These are phyloP conservation scores for Raphidocelis subcapitata DNA, from an alignment of 139 green algal species.

Conservation along the genomic window DNA sequence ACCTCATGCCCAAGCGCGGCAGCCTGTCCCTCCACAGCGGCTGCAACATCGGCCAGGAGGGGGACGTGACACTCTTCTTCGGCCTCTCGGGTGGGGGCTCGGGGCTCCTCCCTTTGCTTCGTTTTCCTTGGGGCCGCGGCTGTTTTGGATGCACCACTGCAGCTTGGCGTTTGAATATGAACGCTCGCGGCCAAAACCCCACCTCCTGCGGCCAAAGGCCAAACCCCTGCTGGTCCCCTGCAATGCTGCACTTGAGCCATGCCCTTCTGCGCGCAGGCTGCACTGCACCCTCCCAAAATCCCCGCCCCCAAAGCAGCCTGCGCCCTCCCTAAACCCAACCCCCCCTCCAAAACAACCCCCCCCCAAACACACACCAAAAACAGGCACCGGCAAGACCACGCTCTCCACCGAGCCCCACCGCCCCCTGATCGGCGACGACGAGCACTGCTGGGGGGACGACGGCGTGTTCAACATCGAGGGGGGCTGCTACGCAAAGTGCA, in stretches of 20 bases:
- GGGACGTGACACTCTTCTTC: constrained; percentile 85
- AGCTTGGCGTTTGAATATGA: too few species aligned
- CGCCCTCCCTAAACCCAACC: too few species aligned
- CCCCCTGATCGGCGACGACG: constrained; percentile 91
- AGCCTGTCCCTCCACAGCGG: constrained; percentile 90
- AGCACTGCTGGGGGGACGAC: constrained; percentile 89
- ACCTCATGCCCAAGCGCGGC: constrained; percentile 83
- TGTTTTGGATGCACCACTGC: too few species aligned
- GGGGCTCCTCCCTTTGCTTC: too few species aligned
- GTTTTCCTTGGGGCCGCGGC: too few species aligned
- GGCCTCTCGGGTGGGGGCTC: constrained; percentile 67
- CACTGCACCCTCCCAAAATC: not conserved
- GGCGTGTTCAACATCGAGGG: constrained; percentile 95
- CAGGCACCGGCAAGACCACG: constrained; percentile 83
- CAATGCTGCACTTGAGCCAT: too few species aligned
- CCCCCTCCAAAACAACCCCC: not conserved
- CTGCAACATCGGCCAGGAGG: constrained; percentile 76
- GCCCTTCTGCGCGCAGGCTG: constrained; percentile 8
- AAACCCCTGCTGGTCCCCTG: too few species aligned
- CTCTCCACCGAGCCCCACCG: constrained; percentile 72
- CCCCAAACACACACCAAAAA: not conserved
- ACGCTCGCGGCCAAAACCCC: too few species aligned
- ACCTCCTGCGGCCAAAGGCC: too few species aligned
- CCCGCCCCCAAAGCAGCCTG: too few species aligned
- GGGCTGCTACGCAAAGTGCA: constrained; percentile 96